These are phyloP conservation scores for Globisporangium sylvaticum DNA, from an alignment of 352 stramenopile species.

Conservation along the genomic window DNA sequence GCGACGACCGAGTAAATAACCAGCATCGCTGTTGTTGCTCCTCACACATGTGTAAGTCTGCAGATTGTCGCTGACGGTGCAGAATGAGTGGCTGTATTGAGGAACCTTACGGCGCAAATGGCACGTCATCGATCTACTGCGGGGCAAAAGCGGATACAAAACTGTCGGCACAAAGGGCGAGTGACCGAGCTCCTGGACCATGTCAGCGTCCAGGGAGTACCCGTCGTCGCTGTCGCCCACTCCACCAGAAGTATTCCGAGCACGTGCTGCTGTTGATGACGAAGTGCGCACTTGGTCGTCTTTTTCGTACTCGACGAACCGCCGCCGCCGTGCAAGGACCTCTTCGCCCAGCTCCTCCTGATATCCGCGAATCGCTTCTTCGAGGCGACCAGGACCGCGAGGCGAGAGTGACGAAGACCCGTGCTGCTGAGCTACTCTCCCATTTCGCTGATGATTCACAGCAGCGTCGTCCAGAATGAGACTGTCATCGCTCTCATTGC, in stretches of 20 bases:
- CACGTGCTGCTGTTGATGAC: neutral
- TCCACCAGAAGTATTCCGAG: neutral
- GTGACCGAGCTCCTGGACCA: slow-evolving; percentile 22
- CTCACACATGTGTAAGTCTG: neutral
- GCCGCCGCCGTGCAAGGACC: slow-evolving; percentile 1
- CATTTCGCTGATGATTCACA: neutral
- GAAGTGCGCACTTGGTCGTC: slow-evolving; percentile 27
- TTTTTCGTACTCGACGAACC: slow-evolving; percentile 24
- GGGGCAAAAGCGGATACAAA: slow-evolving; percentile 54
- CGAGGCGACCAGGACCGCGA: slow-evolving; percentile 30
- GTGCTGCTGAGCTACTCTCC: neutral
- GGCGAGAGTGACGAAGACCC: slow-evolving; percentile 6
- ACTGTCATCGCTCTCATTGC: slow-evolving; percentile 5
- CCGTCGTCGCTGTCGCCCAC: slow-evolving; percentile 10
- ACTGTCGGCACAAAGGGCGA: slow-evolving; percentile 53
- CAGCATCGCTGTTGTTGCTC: neutral
- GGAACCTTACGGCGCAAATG: neutral
- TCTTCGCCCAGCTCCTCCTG: slow-evolving; percentile 19
- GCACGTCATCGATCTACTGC: slow-evolving; percentile 16
- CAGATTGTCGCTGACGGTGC: neutral
- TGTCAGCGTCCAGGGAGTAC: slow-evolving; percentile 17
- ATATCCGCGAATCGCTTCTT: slow-evolving; percentile 33
- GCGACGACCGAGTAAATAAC: no score
- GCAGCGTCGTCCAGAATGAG: neutral
- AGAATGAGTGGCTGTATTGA: neutral